These are phyloP conservation scores for Lipomyces kockii DNA, from an alignment of 805 yeast genomes.

Conservation along the genomic window DNA sequence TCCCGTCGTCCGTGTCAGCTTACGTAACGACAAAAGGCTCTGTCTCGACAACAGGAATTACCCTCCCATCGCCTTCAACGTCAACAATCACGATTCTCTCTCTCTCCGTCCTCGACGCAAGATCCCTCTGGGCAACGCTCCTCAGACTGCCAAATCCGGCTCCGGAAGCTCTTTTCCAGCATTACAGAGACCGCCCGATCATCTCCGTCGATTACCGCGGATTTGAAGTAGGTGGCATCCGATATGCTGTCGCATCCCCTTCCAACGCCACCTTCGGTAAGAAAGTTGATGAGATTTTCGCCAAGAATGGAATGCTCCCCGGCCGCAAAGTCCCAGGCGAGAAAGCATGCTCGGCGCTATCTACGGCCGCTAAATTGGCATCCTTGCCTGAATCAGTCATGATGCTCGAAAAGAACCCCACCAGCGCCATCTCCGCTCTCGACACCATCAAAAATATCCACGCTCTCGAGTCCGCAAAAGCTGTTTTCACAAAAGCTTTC, in stretches of 20 bases:
- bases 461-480: constrained; percentile 16
- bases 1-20: constrained; percentile 18
- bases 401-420: constrained; percentile 18
- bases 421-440: constrained; percentile 14
- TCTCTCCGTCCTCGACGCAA: constrained; percentile 28
- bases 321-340: constrained; percentile 19
- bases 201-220: constrained; percentile 34
- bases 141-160: constrained; percentile 21
- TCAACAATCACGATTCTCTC: constrained; percentile 34
- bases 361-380: constrained; percentile 18
- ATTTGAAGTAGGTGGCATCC: constrained; percentile 27
- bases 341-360: constrained; percentile 9
- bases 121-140: constrained; percentile 36
- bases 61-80: constrained; percentile 29
- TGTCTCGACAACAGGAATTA: constrained; percentile 32
- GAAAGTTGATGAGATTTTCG: constrained; percentile 11
- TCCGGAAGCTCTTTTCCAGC: constrained; percentile 16
- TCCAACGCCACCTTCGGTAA: constrained; percentile 2
- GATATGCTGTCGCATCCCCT: constrained; percentile 21
- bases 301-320: neutral
- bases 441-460: constrained; percentile 24
- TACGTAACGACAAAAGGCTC: constrained; percentile 31
- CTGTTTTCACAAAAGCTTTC: constrained; percentile 18
- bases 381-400: constrained; percentile 17
- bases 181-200: constrained; percentile 32